Evolutionary conservation across 1,139 yeast species (phyloP), one percentile per base, ranked within the genome.

Genomic region (Arxiozyma telluris): DNA sequence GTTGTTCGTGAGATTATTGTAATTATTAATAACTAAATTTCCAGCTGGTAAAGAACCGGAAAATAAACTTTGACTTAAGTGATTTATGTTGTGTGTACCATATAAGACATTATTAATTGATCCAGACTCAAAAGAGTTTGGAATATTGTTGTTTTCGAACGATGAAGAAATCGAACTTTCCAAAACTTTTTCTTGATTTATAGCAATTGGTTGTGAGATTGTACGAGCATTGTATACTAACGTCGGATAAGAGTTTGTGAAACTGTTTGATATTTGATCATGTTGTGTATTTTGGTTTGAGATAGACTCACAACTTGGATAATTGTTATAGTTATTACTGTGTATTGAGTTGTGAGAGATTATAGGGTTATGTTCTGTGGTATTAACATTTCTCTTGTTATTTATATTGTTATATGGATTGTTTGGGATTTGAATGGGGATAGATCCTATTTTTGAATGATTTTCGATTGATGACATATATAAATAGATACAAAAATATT

Each of bases 351-450:
- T 34, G 8, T 34, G 17, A 34, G n/a, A 34, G 17, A 8, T n/a
- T 15, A 34, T 34, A 34, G 9, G 6, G 39, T 34, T 15, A 6
- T 15, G 2, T 4, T 15, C 39, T 34, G 21, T n/a, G 17, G 18
- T 23, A 39, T 18, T 47, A n/a, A 5, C 41, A 3, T 39, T 17
- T 2, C 15, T 17, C n/a, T 39, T 23, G 18, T 47, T 20, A 22
- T 47, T 27, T 20, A 12, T 46, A 34, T 34, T 34, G 17, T 6
- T 22, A 23, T 41, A 11, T 20, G 11, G 30, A 41, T 42, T 48
- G 20, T 48, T 27, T 21, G 42, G 49, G 7, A 47, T 47, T 47
- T 47, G 49, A 4, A 47, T 47, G 6, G 49, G 43, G 21, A 34
- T 41, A 38, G 49, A 21, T 39, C 43, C 42, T 22, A 38, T 47